Percentiles rank a stretch among this genome's conserved stretches.
These are phyloP conservation scores for Neoconidiobolus thromboides DNA, from an alignment of 371 early-diverging fungal species.

Conservation along the genomic window DNA sequence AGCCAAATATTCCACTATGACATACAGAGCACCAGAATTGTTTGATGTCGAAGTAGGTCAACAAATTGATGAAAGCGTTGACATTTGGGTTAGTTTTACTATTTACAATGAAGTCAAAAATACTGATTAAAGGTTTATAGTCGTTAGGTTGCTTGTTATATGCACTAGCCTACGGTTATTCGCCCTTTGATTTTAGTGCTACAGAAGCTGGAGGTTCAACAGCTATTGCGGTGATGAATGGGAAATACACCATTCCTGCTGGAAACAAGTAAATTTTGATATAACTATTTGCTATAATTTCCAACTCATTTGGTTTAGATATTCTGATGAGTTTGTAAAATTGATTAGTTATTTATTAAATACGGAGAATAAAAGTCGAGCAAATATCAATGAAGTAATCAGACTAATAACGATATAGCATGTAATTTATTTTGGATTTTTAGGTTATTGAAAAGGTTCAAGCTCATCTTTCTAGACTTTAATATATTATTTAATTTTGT, in stretches of 20 bases:
- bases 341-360: conserved; percentile 43
- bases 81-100: conserved; percentile 36
- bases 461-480: no score
- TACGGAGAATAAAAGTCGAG: conserved; percentile 40
- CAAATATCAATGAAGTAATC: conserved; percentile 32
- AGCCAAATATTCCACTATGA: conserved; percentile 51
- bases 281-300: neutral
- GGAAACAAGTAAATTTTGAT: conserved; percentile 11
- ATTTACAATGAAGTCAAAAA: neutral
- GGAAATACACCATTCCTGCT: conserved; percentile 35
- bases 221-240: conserved; percentile 48
- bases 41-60: conserved; percentile 53
- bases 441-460: no score
- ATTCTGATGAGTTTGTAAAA: conserved; percentile 35
- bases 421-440: no score
- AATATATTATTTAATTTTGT: no score
- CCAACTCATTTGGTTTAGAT: conserved; percentile 13
- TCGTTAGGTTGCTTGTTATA: conserved; percentile 56
- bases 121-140: conserved; percentile 9
- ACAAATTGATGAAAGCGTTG: conserved; percentile 42
- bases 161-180: conserved; percentile 49
- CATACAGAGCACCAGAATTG: conserved; percentile 60
- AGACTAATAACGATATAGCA: neutral
- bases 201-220: conserved; percentile 52
- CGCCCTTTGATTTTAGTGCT: conserved; percentile 50